These are phyloP conservation scores for Exserohilum turcica DNA, from an alignment of 2,329 filamentous ascomycete genomes.

Conservation along the genomic window DNA sequence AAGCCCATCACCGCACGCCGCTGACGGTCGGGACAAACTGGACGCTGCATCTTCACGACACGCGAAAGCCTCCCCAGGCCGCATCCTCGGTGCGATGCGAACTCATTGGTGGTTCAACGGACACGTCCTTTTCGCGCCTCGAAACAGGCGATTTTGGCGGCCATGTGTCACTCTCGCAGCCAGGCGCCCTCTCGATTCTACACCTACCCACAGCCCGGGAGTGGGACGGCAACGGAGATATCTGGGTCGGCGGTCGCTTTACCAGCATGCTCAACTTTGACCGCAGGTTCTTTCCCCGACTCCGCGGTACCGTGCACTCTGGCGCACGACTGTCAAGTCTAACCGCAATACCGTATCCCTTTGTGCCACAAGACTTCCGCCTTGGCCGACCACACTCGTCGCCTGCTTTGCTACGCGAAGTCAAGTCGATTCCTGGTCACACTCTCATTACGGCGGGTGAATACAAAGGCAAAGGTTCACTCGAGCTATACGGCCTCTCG, in stretches of 20 bases:
- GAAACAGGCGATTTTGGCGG: constrained; percentile 58
- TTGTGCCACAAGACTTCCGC: constrained; percentile 66
- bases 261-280: constrained; percentile 89
- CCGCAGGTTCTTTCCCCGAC: constrained; percentile 78
- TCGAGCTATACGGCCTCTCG: constrained; percentile 80
- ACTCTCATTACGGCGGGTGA: constrained; percentile 83
- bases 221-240: constrained; percentile 70
- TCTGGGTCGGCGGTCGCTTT: constrained; percentile 88
- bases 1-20: constrained; percentile 67
- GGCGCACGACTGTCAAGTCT: constrained; percentile 79
- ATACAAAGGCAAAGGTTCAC: constrained; percentile 87
- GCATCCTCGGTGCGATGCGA: constrained; percentile 31
- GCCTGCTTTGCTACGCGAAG: constrained; percentile 58
- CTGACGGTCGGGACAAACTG: constrained; percentile 83
- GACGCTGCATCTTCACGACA: constrained; percentile 83
- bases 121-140: constrained; percentile 47
- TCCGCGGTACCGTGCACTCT: constrained; percentile 80
- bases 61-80: constrained; percentile 54
- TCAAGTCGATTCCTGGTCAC: constrained; percentile 61
- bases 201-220: constrained; percentile 68
- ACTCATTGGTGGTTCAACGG: constrained; percentile 32
- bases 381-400: constrained; percentile 61
- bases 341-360: constrained; percentile 70
- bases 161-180: constrained; percentile 77
- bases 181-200: constrained; percentile 80